Percentiles rank a stretch among this genome's conserved stretches.
Evolutionary conservation across 257 asterid species (phyloP).

Genomic region (Solanum commersonii): DNA sequence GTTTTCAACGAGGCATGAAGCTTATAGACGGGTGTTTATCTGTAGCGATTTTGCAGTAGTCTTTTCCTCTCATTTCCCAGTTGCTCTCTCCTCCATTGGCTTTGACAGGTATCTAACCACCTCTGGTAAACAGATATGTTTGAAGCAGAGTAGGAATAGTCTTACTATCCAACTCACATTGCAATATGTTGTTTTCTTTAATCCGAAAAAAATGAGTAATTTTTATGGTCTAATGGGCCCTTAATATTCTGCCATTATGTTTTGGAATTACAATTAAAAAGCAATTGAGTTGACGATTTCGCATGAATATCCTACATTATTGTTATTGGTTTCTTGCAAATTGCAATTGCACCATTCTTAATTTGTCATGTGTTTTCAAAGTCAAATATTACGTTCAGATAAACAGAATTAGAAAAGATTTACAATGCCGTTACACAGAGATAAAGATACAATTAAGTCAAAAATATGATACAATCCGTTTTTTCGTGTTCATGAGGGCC

Average conservation of each 20-base stretch:
- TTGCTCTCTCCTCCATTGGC: not conserved
- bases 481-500: not conserved
- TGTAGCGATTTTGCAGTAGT: not conserved
- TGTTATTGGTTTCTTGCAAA: not conserved
- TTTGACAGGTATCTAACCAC: not conserved
- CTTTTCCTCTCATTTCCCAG: not conserved
- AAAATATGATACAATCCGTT: not conserved
- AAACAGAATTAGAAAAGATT: not conserved
- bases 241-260: not conserved
- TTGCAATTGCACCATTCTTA: not conserved
- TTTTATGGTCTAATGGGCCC: not conserved
- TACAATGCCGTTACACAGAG: not conserved
- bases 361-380: not conserved
- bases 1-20: not conserved
- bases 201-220: not conserved
- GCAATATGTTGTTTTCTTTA: not conserved
- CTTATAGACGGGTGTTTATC: not conserved
- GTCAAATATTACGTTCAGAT: not conserved
- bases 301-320: not conserved
- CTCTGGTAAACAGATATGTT: not conserved
- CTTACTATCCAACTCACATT: not conserved
- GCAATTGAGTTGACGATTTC: not conserved
- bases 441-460: not conserved
- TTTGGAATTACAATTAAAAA: not conserved
- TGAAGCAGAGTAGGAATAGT: not conserved